phyloP scores from a whole-genome alignment of 2,329 filamentous ascomycete species.

The Aureobasidium zeae region DNA sequence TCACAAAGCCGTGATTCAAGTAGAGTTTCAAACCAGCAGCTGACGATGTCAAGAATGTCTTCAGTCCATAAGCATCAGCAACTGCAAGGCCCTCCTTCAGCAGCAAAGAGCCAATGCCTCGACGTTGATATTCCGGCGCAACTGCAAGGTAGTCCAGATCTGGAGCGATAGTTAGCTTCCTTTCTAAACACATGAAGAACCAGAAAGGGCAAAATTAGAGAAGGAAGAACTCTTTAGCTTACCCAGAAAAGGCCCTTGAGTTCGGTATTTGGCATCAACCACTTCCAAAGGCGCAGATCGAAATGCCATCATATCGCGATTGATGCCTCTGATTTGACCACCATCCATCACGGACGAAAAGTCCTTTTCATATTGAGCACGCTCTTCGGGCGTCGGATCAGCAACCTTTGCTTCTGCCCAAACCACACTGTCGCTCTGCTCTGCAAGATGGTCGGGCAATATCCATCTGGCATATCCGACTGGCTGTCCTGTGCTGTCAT shows the following conservation, averaged over 20 bases:
- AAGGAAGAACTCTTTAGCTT: too few species aligned
- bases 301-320: background rate
- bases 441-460: background rate
- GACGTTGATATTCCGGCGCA: background rate
- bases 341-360: background rate
- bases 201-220: too few species aligned
- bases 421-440: background rate
- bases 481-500: background rate
- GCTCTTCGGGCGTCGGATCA: background rate
- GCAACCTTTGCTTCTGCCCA: constrained; percentile 3
- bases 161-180: background rate
- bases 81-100: background rate
- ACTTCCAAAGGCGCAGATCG: background rate
- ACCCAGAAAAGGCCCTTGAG: background rate
- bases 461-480: constrained; percentile 1
- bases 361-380: background rate
- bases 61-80: background rate
- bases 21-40: background rate
- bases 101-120: background rate
- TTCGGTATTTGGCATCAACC: background rate
- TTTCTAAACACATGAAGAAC: background rate
- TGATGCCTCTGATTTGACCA: background rate
- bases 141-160: background rate
- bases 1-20: background rate
- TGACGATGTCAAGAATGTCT: background rate